These are phyloP conservation scores for Geotrichum restrictum DNA, from an alignment of 1,139 yeast species.

Conservation along the genomic window DNA sequence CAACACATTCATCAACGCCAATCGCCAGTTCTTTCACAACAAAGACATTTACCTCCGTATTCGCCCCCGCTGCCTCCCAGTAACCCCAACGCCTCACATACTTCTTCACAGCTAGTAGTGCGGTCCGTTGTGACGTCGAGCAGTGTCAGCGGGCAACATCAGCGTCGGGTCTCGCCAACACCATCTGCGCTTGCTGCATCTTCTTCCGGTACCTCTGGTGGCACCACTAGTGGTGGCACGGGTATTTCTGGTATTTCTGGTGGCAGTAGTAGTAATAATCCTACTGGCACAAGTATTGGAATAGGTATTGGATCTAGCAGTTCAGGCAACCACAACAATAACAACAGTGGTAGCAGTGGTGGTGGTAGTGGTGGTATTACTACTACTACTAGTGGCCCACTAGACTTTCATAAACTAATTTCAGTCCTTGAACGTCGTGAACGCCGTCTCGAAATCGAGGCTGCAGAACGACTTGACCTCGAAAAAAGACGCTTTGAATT, in stretches of 20 bases:
- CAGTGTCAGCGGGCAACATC: no score
- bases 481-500: constrained; percentile 13
- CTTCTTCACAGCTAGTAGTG: constrained; percentile 6
- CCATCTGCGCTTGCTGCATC: not conserved
- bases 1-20: constrained; percentile 8
- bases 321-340: no score
- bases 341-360: no score
- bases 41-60: constrained; percentile 12
- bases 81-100: not conserved
- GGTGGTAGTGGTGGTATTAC: no score
- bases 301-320: no score
- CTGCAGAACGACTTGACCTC: constrained; percentile 16
- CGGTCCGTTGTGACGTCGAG: no score
- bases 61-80: constrained; percentile 5
- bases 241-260: no score
- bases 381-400: not conserved
- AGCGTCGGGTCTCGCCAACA: no score
- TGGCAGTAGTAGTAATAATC: no score
- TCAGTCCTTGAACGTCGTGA: constrained; percentile 17
- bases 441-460: constrained; percentile 13
- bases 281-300: not conserved
- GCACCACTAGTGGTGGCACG: not conserved
- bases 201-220: not conserved
- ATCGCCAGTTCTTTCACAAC: constrained; percentile 5
- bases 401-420: constrained; percentile 16